Conservation (phyloP, 257 asterid genomes). For the Nicotiana obtusifolia region DNA sequence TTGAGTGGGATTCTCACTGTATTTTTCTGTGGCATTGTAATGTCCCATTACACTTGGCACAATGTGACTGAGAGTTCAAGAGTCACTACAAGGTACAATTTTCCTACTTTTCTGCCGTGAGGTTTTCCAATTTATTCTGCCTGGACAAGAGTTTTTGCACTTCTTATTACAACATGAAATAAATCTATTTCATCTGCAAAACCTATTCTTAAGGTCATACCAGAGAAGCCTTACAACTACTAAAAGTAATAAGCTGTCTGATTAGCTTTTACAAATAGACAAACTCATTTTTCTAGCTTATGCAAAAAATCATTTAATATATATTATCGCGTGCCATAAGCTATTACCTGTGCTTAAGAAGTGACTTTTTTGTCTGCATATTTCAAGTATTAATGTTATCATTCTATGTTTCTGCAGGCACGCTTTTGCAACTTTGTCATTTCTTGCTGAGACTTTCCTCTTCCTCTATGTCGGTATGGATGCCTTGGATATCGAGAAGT, state of each 20-base stretch:
- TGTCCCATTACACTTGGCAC: slow-evolving; percentile 50
- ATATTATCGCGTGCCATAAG: neutral
- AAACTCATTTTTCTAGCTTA: neutral
- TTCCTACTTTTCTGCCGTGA: neutral
- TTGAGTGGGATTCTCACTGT: slow-evolving; percentile 45
- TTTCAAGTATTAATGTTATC: neutral
- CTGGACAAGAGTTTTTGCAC: neutral
- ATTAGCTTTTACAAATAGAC: neutral
- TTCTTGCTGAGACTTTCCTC: slow-evolving; percentile 38
- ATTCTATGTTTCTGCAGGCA: slow-evolving; percentile 24
- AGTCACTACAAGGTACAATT: slow-evolving; percentile 31
- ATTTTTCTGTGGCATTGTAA: slow-evolving; percentile 44
- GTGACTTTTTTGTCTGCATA: neutral
- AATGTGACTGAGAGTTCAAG: slow-evolving; percentile 44
- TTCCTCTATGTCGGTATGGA: slow-evolving; percentile 48
- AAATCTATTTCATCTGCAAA: neutral
- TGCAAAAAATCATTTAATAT: neutral
- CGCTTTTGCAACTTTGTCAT: slow-evolving; percentile 37
- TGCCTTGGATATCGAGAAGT: slow-evolving; percentile 43
- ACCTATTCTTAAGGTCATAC: neutral
- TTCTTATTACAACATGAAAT: neutral
- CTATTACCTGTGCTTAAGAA: neutral
- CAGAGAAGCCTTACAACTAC: neutral
- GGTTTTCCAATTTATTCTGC: neutral
- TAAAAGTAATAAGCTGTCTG: neutral